A percentile compares a stretch with the other conserved stretches of the same genome.
Evolutionary conservation across 2,329 filamentous ascomycete species (phyloP).

Genomic region (Gliomastix tumulicola): DNA sequence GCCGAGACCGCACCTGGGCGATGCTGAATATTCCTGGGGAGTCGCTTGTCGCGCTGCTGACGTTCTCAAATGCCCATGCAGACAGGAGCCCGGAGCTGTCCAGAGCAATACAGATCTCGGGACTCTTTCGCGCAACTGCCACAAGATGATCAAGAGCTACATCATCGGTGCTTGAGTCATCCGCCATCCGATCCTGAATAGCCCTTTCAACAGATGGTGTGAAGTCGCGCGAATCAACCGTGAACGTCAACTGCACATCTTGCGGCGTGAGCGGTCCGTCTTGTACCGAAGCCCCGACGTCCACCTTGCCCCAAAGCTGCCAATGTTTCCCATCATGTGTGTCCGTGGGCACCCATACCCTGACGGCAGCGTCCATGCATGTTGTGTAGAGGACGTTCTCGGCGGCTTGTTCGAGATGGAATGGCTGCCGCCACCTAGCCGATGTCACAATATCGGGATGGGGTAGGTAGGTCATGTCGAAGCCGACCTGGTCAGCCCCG

Average conservation of each 20-base stretch:
- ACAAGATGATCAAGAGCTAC: slow-evolving; percentile 78
- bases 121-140: slow-evolving; percentile 74
- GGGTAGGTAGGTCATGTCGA: slow-evolving; percentile 85
- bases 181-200: slow-evolving; percentile 51
- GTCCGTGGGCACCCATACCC: slow-evolving; percentile 78
- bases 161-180: slow-evolving; percentile 53
- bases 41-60: slow-evolving; percentile 62
- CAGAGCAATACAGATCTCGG: slow-evolving; percentile 81
- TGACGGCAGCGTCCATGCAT: slow-evolving; percentile 71
- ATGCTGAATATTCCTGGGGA: slow-evolving; percentile 76
- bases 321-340: slow-evolving; percentile 64
- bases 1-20: slow-evolving; percentile 61
- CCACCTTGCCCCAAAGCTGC: slow-evolving; percentile 73
- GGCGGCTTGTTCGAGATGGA: slow-evolving; percentile 67
- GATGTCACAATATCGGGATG: slow-evolving; percentile 77
- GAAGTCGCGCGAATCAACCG: slow-evolving; percentile 78
- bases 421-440: slow-evolving; percentile 78
- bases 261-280: slow-evolving; percentile 11
- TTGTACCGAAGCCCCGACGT: slow-evolving; percentile 66
- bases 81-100: slow-evolving; percentile 83
- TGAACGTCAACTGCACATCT: slow-evolving; percentile 48
- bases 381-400: slow-evolving; percentile 89
- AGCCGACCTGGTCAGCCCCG: slow-evolving; percentile 73
- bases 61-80: slow-evolving; percentile 86
- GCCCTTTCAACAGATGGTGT: slow-evolving; percentile 69